Evolutionary conservation across 805 yeast species (phyloP).

Genomic region (Wickerhamomyces chaumierensis): DNA sequence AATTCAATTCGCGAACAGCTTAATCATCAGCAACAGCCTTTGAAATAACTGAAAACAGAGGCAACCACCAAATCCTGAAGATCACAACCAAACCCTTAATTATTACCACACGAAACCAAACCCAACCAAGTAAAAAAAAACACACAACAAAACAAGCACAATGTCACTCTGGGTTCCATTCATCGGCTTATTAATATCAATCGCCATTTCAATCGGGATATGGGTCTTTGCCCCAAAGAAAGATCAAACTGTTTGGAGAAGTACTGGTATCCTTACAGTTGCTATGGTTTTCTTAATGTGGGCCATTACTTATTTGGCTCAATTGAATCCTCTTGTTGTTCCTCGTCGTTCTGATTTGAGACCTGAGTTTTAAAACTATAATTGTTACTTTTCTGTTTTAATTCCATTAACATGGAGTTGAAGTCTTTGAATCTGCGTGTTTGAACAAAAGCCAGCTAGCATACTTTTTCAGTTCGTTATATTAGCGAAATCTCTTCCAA

Average conservation of each 20-base stretch:
- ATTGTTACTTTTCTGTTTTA: too few relatives aligned
- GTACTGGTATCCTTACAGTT: conserved; percentile 54
- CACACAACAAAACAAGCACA: too few relatives aligned
- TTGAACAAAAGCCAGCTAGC: too few relatives aligned
- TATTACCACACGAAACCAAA: too few relatives aligned
- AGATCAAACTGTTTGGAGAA: conserved; percentile 67
- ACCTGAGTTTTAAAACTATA: conserved; percentile 55
- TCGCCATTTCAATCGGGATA: conserved; percentile 47
- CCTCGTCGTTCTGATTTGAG: conserved; percentile 87
- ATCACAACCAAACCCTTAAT: neutral
- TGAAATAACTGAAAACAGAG: too few relatives aligned
- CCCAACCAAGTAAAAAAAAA: too few relatives aligned
- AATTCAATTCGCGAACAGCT: too few relatives aligned
- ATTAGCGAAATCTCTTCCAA: too few relatives aligned
- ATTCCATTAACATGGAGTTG: too few relatives aligned
- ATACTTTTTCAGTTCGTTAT: neutral
- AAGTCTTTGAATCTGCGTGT: too few relatives aligned
- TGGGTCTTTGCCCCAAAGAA: conserved; percentile 84
- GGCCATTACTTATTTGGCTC: conserved; percentile 83
- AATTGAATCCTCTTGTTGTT: conserved; percentile 82
- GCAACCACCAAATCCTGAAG: too few relatives aligned
- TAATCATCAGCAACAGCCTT: too few relatives aligned
- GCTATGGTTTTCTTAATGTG: conserved; percentile 80
- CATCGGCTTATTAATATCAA: conserved; percentile 4
- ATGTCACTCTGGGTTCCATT: conserved; percentile 20